Conservation (phyloP, 2,329 filamentous ascomycete genomes). For the Diaporthe sp. region DNA sequence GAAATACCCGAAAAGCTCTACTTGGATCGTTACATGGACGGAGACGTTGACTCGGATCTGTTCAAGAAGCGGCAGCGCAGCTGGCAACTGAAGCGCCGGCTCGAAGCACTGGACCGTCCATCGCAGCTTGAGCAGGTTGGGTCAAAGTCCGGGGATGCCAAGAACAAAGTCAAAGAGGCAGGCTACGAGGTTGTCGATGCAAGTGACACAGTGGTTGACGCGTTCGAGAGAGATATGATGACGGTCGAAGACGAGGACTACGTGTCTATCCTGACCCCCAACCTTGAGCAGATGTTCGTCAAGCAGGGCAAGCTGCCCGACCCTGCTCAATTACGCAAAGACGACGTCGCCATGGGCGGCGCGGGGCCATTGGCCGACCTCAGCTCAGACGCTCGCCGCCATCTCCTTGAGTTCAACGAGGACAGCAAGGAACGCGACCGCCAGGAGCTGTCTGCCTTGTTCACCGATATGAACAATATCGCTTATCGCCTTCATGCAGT, state of each 20-base stretch:
- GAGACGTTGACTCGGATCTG: slow-evolving; percentile 67
- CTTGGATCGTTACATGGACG: slow-evolving; percentile 88
- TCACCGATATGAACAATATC: slow-evolving; percentile 70
- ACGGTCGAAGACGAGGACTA: slow-evolving; percentile 33
- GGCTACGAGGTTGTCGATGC: slow-evolving; percentile 31
- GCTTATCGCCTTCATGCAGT: slow-evolving; percentile 90
- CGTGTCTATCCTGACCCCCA: slow-evolving; percentile 36
- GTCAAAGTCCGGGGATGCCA: neutral
- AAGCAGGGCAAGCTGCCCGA: slow-evolving; percentile 46
- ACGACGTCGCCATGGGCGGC: slow-evolving; percentile 6
- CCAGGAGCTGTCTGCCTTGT: slow-evolving; percentile 60
- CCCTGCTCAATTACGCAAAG: neutral
- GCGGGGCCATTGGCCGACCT: slow-evolving; percentile 10
- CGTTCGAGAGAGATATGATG: slow-evolving; percentile 25
- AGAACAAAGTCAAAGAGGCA: slow-evolving; percentile 19
- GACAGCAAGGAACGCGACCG: slow-evolving; percentile 17
- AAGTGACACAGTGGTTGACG: slow-evolving; percentile 8
- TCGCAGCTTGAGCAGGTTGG: slow-evolving; percentile 6
- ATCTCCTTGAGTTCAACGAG: slow-evolving; percentile 18
- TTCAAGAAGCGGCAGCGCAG: slow-evolving; percentile 73
- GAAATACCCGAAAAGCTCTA: slow-evolving; percentile 84
- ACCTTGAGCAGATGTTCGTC: slow-evolving; percentile 42
- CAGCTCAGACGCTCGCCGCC: slow-evolving; percentile 22
- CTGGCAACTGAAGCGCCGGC: slow-evolving; percentile 78
- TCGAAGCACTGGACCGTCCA: slow-evolving; percentile 62